These are phyloP conservation scores for Kluyveromyces starmeri DNA, from an alignment of 805 yeast species.

Conservation along the genomic window DNA sequence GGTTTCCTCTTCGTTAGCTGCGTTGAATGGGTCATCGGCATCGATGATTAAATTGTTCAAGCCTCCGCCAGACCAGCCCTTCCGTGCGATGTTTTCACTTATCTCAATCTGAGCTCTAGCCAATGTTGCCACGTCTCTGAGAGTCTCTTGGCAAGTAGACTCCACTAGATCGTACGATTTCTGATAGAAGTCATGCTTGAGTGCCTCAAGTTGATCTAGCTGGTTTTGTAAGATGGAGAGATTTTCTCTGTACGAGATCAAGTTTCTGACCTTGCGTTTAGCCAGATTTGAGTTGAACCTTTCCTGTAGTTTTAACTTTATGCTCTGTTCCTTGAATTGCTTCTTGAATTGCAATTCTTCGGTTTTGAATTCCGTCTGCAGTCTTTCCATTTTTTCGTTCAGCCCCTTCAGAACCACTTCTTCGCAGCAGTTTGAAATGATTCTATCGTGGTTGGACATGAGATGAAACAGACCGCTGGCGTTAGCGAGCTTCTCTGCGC, in stretches of 20 bases:
- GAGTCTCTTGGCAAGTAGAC: conserved; percentile 46
- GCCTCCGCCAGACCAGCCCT: conserved; percentile 86
- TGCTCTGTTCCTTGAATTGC: conserved; percentile 44
- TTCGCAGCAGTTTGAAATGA: conserved; percentile 50
- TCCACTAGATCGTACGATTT: conserved; percentile 55
- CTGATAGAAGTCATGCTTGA: conserved; percentile 68
- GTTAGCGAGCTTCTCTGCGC: conserved; percentile 55
- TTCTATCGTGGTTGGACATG: conserved; percentile 67
- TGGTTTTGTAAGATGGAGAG: conserved; percentile 60
- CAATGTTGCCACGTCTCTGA: conserved; percentile 50
- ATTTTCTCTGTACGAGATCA: conserved; percentile 58
- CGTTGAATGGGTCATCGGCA: conserved; percentile 55
- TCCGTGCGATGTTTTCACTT: conserved; percentile 69
- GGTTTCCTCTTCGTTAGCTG: conserved; percentile 21
- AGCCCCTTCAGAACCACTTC: conserved; percentile 50
- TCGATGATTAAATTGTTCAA: conserved; percentile 56
- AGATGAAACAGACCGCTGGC: conserved; percentile 74
- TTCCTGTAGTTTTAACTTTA: conserved; percentile 50
- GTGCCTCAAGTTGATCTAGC: conserved; percentile 67
- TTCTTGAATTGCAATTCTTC: conserved; percentile 48
- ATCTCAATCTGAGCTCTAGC: conserved; percentile 76
- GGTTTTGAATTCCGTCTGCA: conserved; percentile 34
- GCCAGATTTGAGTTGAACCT: conserved; percentile 49
- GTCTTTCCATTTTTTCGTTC: conserved; percentile 34
- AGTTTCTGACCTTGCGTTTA: conserved; percentile 51